Evolutionary conservation across 805 yeast species (phyloP).

Genomic region (Candida corydali): DNA sequence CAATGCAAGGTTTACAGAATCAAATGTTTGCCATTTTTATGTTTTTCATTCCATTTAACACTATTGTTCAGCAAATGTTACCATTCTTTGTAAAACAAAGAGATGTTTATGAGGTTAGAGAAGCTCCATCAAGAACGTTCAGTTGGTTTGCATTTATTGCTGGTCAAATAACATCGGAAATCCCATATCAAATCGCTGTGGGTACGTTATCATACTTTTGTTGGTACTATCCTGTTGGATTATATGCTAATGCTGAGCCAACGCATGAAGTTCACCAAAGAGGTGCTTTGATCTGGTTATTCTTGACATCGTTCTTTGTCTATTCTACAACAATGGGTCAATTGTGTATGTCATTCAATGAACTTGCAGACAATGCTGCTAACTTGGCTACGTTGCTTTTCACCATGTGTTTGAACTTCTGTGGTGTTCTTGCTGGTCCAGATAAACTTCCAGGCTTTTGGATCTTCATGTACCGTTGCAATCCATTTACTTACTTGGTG

Average conservation of each 20-base stretch:
- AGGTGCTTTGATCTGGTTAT: slow-evolving; percentile 37
- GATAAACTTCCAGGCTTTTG: slow-evolving; percentile 39
- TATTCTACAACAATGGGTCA: slow-evolving; percentile 28
- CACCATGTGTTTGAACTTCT: slow-evolving; percentile 31
- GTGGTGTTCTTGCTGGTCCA: slow-evolving; percentile 32
- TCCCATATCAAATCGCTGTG: slow-evolving; percentile 57
- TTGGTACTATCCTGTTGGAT: slow-evolving; percentile 42
- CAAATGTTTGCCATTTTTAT: slow-evolving; percentile 53
- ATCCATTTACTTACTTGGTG: slow-evolving; percentile 66
- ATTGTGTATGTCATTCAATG: slow-evolving; percentile 24
- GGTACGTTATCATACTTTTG: slow-evolving; percentile 67
- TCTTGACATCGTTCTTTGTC: slow-evolving; percentile 20
- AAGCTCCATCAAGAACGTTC: slow-evolving; percentile 17
- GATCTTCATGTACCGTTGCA: slow-evolving; percentile 73
- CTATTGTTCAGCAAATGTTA: slow-evolving; percentile 38
- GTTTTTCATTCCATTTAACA: slow-evolving; percentile 35
- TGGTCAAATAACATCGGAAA: slow-evolving; percentile 61
- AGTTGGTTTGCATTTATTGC: slow-evolving; percentile 41
- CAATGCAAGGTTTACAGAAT: slow-evolving; percentile 62
- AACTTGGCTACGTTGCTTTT: slow-evolving; percentile 26
- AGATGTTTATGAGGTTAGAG: slow-evolving; percentile 45
- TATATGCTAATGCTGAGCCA: slow-evolving; percentile 19
- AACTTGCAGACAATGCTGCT: slow-evolving; percentile 32
- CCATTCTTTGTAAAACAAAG: slow-evolving; percentile 42
- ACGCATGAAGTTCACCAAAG: slow-evolving; percentile 21